Conservation (phyloP, 2,329 filamentous ascomycete genomes). For the Aurifilum marmelostoma region DNA sequence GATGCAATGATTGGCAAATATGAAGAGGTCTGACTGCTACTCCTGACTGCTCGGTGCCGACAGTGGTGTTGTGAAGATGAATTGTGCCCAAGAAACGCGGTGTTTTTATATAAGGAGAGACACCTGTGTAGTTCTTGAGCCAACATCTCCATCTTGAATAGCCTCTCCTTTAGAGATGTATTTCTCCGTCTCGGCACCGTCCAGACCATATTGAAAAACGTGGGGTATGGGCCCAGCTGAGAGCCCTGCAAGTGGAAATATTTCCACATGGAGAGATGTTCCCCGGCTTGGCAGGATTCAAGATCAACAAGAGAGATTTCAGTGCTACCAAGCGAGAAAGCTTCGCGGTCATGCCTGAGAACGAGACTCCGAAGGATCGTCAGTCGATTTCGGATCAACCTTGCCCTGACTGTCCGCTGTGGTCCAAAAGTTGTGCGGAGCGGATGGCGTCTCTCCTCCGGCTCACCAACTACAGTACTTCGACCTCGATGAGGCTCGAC, state of each 20-base stretch:
- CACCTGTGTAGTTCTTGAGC: not conserved
- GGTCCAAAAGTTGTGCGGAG: not conserved
- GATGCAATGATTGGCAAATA: not conserved
- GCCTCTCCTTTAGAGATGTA: not conserved
- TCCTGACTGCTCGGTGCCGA: not conserved
- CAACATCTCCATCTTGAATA: not conserved
- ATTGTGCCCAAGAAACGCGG: not conserved
- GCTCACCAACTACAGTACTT: not conserved
- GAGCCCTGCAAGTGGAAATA: not conserved
- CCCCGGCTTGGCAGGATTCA: not conserved
- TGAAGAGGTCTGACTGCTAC: not conserved
- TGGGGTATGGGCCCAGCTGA: not conserved
- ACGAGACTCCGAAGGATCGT: not conserved
- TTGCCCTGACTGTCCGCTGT: not conserved
- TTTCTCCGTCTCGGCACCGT: constrained; percentile 3
- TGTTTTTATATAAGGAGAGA: not conserved
- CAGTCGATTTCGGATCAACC: not conserved
- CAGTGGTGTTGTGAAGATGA: not conserved
- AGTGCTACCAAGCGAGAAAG: not conserved
- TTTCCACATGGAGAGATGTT: not conserved
- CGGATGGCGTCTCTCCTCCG: not conserved
- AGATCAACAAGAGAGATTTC: not conserved
- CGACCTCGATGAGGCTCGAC: not conserved
- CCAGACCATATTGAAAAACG: not conserved
- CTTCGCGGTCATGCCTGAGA: not conserved